Conservation (phyloP, 495 filamentous ascomycete genomes). For the Bombardia bombarda region DNA sequence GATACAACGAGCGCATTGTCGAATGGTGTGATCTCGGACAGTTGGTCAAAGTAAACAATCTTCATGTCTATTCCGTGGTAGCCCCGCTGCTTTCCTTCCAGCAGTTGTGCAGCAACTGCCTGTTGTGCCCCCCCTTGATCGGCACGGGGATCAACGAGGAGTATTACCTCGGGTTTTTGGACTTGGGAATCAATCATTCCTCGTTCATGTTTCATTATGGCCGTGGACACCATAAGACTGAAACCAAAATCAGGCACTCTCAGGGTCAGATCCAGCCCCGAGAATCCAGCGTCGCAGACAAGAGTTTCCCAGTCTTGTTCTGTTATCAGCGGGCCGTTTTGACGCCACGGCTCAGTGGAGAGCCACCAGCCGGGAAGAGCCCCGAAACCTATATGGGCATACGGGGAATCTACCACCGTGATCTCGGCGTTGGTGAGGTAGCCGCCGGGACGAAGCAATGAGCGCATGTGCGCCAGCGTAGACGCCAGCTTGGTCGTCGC, state of each 20-base stretch:
- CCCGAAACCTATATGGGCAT: constrained; percentile 33
- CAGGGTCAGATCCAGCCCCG: constrained; percentile 32
- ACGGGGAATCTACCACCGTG: constrained; percentile 20
- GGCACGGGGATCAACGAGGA: no score
- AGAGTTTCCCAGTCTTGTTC: constrained; percentile 31
- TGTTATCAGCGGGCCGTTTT: constrained; percentile 23
- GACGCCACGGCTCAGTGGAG: constrained; percentile 22
- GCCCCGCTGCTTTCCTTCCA: no score
- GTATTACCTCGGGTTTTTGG: no score
- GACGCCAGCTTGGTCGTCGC: constrained; percentile 30
- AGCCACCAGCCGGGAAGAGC: constrained; percentile 46
- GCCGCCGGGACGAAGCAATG: constrained; percentile 28
- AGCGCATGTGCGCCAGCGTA: constrained; percentile 30
- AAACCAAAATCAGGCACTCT: constrained; percentile 12
- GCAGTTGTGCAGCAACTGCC: no score
- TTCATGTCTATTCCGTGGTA: no score
- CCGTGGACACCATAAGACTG: constrained; percentile 31
- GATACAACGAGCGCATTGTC: no score
- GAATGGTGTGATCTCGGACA: no score
- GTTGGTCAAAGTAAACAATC: no score
- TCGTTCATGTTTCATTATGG: no score
- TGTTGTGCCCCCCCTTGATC: no score
- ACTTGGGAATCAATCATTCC: no score
- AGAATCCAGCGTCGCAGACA: constrained; percentile 33
- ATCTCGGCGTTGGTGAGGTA: constrained; percentile 28